Evolutionary conservation across 768 basidiomycete genomes (phyloP).

Genomic region (Gloeopeniophorella convolvens): DNA sequence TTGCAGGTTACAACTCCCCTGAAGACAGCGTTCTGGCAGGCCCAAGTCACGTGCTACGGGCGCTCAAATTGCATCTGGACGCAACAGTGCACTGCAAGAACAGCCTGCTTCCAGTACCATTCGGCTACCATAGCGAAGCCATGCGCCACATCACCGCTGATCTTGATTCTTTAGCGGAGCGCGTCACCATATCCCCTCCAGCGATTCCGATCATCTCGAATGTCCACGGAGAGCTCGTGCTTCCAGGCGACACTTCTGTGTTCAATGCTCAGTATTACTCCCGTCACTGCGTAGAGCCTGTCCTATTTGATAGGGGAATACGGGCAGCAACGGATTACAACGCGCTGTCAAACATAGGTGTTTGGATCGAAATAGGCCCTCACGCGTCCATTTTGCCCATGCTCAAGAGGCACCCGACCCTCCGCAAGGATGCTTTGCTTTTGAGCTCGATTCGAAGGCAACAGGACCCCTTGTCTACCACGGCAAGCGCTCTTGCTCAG

Average conservation of each 20-base stretch:
- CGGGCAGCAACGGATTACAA: constrained; percentile 31
- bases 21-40: constrained; percentile 57
- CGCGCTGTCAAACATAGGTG: constrained; percentile 29
- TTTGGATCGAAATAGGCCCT: constrained; percentile 66
- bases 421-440: constrained; percentile 31
- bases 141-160: constrained; percentile 54
- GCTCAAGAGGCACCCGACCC: constrained; percentile 37
- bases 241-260: constrained; percentile 42
- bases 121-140: constrained; percentile 60
- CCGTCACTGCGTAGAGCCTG: constrained; percentile 53
- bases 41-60: constrained; percentile 35
- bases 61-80: constrained; percentile 39
- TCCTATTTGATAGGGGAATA: constrained; percentile 48
- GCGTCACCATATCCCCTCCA: constrained; percentile 38
- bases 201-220: constrained; percentile 58
- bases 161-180: constrained; percentile 35
- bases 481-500: constrained; percentile 40
- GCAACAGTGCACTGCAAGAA: constrained; percentile 32
- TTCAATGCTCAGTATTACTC: constrained; percentile 50
- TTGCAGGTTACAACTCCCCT: constrained; percentile 59
- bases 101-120: constrained; percentile 45
- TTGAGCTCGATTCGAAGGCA: constrained; percentile 47
- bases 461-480: constrained; percentile 37
- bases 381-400: constrained; percentile 53
- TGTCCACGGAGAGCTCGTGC: constrained; percentile 46